These are phyloP conservation scores for Cadophora gregata DNA, from an alignment of 2,329 filamentous ascomycete genomes.

Conservation along the genomic window DNA sequence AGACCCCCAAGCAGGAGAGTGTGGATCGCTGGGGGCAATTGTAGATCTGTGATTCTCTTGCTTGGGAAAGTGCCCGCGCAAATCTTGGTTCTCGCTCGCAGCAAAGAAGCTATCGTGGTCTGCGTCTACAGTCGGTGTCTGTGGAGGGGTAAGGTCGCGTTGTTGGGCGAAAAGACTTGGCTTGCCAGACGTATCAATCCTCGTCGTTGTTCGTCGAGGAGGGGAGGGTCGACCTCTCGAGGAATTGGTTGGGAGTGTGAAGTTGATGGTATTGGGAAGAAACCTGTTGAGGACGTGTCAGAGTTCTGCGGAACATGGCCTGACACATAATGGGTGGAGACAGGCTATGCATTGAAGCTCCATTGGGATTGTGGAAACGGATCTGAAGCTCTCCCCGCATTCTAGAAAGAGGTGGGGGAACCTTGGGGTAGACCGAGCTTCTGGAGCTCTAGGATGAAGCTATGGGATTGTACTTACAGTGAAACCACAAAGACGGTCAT, in stretches of 20 bases:
- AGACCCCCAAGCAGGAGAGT: constrained; percentile 76
- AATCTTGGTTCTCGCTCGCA: constrained; percentile 58
- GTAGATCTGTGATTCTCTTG: constrained; percentile 56
- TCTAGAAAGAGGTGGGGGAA: background rate
- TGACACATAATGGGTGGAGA: constrained; percentile 9
- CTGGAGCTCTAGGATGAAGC: background rate
- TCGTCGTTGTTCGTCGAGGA: constrained; percentile 51
- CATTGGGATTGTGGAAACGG: background rate
- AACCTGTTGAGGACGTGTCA: constrained; percentile 62
- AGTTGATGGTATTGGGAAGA: constrained; percentile 90
- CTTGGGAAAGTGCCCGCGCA: constrained; percentile 61
- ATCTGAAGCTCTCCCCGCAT: constrained; percentile 18
- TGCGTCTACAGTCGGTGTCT: constrained; percentile 46
- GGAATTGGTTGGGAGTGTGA: constrained; percentile 67
- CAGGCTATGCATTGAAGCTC: constrained; percentile 3
- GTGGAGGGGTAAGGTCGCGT: constrained; percentile 43
- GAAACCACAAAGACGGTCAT: constrained; percentile 68
- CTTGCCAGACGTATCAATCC: constrained; percentile 61
- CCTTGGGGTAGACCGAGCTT: background rate
- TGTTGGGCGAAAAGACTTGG: constrained; percentile 43
- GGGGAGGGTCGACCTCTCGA: constrained; percentile 38
- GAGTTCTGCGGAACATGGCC: constrained; percentile 14
- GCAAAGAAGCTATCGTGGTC: constrained; percentile 56
- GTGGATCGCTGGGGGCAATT: constrained; percentile 72
- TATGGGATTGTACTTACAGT: constrained; percentile 52